phyloP scores from a whole-genome alignment of 2,329 filamentous ascomycete genomes.

The Purpureocillium lavendulum region DNA sequence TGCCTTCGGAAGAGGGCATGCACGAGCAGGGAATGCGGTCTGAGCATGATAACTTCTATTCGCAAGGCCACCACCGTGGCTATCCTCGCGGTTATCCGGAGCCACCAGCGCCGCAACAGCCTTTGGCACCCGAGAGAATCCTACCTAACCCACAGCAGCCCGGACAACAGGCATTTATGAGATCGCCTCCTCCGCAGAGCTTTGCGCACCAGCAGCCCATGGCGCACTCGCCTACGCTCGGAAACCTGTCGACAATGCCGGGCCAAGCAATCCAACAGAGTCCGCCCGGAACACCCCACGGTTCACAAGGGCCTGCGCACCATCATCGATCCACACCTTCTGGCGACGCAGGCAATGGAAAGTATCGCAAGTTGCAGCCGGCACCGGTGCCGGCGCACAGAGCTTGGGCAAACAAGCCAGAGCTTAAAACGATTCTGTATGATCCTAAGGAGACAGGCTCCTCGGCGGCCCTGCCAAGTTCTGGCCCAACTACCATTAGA shows the following conservation, averaged over 20 bases:
- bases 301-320: constrained; percentile 20
- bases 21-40: constrained; percentile 23
- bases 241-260: constrained; percentile 18
- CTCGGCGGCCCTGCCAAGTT: constrained; percentile 45
- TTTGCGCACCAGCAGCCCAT: constrained; percentile 16
- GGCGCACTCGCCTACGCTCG: constrained; percentile 29
- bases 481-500: constrained; percentile 46
- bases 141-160: constrained; percentile 24
- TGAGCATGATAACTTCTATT: constrained; percentile 18
- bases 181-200: constrained; percentile 21
- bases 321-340: constrained; percentile 28
- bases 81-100: constrained; percentile 23
- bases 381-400: constrained; percentile 46
- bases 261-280: constrained; percentile 25
- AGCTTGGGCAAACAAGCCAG: constrained; percentile 36
- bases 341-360: constrained; percentile 28
- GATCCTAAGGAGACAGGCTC: constrained; percentile 51
- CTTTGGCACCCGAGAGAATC: constrained; percentile 22
- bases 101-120: constrained; percentile 17
- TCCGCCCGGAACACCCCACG: constrained; percentile 24
- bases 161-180: constrained; percentile 19
- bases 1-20: constrained; percentile 21
- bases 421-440: constrained; percentile 52
- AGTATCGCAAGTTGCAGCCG: constrained; percentile 51
- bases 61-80: constrained; percentile 16